Percentiles rank a stretch among this genome's conserved stretches.
Evolutionary conservation across 306 rosid species (phyloP).

Genomic region (Quercus engelmannii): DNA sequence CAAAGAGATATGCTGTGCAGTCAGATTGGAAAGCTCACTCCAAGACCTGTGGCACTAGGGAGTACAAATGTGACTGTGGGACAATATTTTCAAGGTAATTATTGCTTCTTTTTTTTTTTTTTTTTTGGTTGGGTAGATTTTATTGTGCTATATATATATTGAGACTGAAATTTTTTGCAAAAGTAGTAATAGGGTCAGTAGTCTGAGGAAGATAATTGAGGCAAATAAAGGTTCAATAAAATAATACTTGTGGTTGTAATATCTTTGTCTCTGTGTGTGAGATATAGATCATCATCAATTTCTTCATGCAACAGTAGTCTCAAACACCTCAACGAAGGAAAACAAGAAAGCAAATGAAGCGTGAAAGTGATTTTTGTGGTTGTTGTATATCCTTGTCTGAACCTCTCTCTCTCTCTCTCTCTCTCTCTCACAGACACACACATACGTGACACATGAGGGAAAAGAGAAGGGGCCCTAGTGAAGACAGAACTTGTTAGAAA

Average conservation of each 20-base stretch:
- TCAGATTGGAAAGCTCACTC: slow-evolving; percentile 94
- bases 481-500: slow-evolving; percentile 25
- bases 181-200: slow-evolving; percentile 4
- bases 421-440: slow-evolving; percentile 11
- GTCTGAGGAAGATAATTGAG: neutral
- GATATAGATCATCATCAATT: slow-evolving; percentile 15
- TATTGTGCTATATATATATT: neutral
- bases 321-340: neutral
- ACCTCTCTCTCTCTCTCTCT: neutral
- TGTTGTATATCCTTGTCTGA: slow-evolving; percentile 13
- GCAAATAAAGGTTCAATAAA: neutral
- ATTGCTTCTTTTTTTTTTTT: neutral
- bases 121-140: neutral
- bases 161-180: neutral
- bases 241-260: neutral
- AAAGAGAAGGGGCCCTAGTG: slow-evolving; percentile 16
- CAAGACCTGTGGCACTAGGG: slow-evolving; percentile 85
- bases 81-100: slow-evolving; percentile 82
- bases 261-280: slow-evolving; percentile 11
- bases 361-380: slow-evolving; percentile 20
- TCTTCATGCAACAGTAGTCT: slow-evolving; percentile 11
- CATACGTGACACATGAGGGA: neutral
- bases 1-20: slow-evolving; percentile 87
- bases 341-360: slow-evolving; percentile 6
- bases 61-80: slow-evolving; percentile 90